Evolutionary conservation across 2,329 filamentous ascomycete genomes (phyloP).

Genomic region (Xylaria sp.): DNA sequence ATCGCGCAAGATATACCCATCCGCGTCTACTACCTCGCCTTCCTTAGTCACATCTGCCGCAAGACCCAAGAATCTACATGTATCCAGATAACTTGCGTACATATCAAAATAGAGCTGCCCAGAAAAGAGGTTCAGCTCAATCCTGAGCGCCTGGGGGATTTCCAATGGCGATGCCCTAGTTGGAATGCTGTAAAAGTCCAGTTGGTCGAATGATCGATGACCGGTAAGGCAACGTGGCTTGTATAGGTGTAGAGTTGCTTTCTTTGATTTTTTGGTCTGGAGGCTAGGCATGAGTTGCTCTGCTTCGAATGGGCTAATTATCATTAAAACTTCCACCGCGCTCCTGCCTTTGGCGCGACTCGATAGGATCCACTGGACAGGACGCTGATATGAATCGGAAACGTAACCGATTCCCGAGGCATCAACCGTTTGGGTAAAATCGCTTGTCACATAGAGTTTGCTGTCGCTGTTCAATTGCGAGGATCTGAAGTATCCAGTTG

Average conservation of each 20-base stretch:
- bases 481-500: neutral
- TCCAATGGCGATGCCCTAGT: neutral
- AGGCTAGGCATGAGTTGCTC: neutral
- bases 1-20: conserved; percentile 21
- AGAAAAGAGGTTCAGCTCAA: conserved; percentile 20
- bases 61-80: conserved; percentile 20
- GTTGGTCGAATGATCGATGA: conserved; percentile 10
- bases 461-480: conserved; percentile 1
- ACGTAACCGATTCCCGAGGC: neutral
- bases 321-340: conserved; percentile 4
- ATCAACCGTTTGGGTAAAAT: conserved; percentile 18
- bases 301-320: conserved; percentile 25
- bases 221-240: conserved; percentile 11
- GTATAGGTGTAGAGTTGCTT: conserved; percentile 22
- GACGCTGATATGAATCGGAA: conserved; percentile 16
- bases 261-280: neutral
- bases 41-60: neutral
- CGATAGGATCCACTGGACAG: conserved; percentile 23
- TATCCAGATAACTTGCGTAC: conserved; percentile 14
- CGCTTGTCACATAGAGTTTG: conserved; percentile 17
- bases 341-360: neutral
- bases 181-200: conserved; percentile 21
- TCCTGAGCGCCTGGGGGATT: neutral
- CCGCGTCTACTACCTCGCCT: conserved; percentile 9
- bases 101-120: conserved; percentile 23